These are phyloP conservation scores for Myochromella boudieri DNA, from an alignment of 768 basidiomycete species.

Conservation along the genomic window DNA sequence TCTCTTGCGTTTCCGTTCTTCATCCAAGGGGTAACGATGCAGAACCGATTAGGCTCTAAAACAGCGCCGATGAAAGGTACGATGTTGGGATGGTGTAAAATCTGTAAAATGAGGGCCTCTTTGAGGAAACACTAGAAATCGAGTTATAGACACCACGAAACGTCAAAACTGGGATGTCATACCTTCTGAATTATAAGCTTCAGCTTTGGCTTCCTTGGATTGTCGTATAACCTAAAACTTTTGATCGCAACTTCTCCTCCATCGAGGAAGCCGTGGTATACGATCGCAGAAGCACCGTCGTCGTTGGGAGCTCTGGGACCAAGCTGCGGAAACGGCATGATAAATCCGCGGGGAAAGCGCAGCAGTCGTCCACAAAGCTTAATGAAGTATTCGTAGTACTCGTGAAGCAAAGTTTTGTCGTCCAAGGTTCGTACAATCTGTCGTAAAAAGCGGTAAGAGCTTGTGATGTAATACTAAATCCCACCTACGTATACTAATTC, in stretches of 20 bases:
- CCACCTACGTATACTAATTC: constrained; percentile 12
- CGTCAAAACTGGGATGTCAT: neutral
- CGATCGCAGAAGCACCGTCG: constrained; percentile 15
- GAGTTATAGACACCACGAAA: neutral
- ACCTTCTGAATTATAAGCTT: constrained; percentile 15
- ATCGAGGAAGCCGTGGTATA: constrained; percentile 16
- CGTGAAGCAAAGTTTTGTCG: constrained; percentile 2
- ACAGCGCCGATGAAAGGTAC: constrained; percentile 22
- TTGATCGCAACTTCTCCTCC: constrained; percentile 18
- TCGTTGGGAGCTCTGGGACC: neutral
- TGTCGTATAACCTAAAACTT: constrained; percentile 12
- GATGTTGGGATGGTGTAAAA: constrained; percentile 21
- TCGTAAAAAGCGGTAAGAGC: neutral
- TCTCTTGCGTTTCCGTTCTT: constrained; percentile 23
- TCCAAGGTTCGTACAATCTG: constrained; percentile 10
- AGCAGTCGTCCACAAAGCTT: constrained; percentile 8
- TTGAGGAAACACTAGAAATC: constrained; percentile 15
- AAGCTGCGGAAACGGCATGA: constrained; percentile 2
- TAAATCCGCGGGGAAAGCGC: constrained; percentile 4
- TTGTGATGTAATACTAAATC: neutral
- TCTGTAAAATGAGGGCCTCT: constrained; percentile 21
- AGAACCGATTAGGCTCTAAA: constrained; percentile 14
- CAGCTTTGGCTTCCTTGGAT: neutral
- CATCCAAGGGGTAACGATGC: constrained; percentile 31
- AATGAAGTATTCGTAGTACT: constrained; percentile 14